Conservation (phyloP, 2,329 filamentous ascomycete species). For the Pyrenophora tritici-repentis region DNA sequence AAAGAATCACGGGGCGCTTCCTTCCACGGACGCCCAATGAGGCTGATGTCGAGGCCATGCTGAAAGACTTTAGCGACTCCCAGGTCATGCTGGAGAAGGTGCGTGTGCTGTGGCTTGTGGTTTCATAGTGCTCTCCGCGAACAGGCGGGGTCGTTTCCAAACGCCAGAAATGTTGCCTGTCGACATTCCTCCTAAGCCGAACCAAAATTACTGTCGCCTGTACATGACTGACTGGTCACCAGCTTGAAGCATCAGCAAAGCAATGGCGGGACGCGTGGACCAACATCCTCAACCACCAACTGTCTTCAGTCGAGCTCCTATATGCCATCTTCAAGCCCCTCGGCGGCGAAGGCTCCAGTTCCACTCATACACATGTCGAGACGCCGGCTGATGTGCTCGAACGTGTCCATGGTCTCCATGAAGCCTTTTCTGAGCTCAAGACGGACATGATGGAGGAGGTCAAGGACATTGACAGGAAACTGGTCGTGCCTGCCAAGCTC, state of each 20-base stretch:
- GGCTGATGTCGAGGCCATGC: constrained; percentile 72
- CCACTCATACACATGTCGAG: constrained; percentile 56
- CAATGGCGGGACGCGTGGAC: constrained; percentile 81
- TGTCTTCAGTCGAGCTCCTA: constrained; percentile 69
- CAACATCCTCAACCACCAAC: constrained; percentile 70
- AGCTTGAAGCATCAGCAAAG: constrained; percentile 78
- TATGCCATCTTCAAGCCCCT: constrained; percentile 78
- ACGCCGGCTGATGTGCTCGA: constrained; percentile 68
- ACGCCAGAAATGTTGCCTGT: not conserved
- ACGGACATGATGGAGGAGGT: constrained; percentile 74
- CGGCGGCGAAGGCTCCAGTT: constrained; percentile 63
- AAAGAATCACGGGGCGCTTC: constrained; percentile 75
- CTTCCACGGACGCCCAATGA: constrained; percentile 74
- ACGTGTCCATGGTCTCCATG: constrained; percentile 67
- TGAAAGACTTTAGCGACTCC: constrained; percentile 81
- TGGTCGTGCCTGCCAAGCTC: constrained; percentile 71
- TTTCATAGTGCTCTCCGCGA: constrained; percentile 7
- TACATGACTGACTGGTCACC: constrained; percentile 4
- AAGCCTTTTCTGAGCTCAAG: constrained; percentile 72
- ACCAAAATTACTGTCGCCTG: not conserved
- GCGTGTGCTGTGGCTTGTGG: constrained; percentile 32
- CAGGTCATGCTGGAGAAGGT: constrained; percentile 76
- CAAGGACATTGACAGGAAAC: constrained; percentile 68
- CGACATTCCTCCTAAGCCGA: not conserved
- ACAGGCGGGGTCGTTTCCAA: constrained; percentile 24